Conservation (phyloP, 768 basidiomycete genomes). For the Cystobasidium tubakii region DNA sequence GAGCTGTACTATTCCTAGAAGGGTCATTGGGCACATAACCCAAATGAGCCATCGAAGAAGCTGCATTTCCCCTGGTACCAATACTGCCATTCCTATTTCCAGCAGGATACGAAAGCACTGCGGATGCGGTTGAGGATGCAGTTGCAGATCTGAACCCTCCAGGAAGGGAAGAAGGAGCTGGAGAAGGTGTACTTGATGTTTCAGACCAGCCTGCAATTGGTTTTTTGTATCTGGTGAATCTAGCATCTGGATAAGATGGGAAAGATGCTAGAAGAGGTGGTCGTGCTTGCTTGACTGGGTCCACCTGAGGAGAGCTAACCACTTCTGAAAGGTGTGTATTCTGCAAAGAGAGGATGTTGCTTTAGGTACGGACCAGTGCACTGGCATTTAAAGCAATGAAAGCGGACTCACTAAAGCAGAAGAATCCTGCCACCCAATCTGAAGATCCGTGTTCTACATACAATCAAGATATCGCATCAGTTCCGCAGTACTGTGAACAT, state of each 20-base stretch:
- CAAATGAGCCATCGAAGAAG: not conserved
- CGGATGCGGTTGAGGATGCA: not conserved
- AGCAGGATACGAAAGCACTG: not conserved
- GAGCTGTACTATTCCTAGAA: not conserved
- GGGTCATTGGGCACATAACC: constrained; percentile 19
- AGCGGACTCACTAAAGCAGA: constrained; percentile 6
- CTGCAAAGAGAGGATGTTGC: not conserved
- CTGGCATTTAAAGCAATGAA: too few relatives aligned
- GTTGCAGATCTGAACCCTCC: constrained; percentile 30
- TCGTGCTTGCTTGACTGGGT: not conserved
- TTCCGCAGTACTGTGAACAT: too few relatives aligned
- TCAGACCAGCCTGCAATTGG: not conserved
- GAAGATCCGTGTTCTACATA: constrained; percentile 6
- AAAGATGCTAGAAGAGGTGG: not conserved
- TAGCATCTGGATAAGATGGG: constrained; percentile 3
- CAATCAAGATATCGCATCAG: too few relatives aligned
- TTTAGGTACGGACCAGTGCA: too few relatives aligned
- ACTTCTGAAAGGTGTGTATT: not conserved
- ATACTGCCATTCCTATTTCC: not conserved
- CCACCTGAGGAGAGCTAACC: not conserved
- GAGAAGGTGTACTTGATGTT: not conserved
- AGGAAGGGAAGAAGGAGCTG: not conserved
- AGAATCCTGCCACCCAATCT: constrained; percentile 21
- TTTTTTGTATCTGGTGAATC: not conserved
- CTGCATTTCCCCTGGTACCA: not conserved